Evolutionary conservation across 2,329 filamentous ascomycete genomes (phyloP).

Genomic region (Onygenales sp.): DNA sequence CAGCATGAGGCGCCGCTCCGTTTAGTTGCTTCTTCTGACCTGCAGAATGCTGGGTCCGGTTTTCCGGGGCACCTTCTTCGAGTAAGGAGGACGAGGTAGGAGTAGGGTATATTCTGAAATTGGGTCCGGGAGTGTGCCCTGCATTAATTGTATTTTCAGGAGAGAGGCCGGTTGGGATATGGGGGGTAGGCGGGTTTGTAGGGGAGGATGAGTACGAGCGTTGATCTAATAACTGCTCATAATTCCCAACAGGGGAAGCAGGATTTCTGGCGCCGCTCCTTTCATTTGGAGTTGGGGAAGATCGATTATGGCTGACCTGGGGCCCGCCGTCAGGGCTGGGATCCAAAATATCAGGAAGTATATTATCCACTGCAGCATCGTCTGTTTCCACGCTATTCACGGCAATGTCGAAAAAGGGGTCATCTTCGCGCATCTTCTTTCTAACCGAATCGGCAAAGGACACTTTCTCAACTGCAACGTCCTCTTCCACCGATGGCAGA

Average conservation of each 20-base stretch:
- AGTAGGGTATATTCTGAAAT: slow-evolving; percentile 28
- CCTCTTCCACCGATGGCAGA: slow-evolving; percentile 13
- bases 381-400: slow-evolving; percentile 19
- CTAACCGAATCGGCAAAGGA: slow-evolving; percentile 7
- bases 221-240: background rate
- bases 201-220: slow-evolving; percentile 22
- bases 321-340: background rate
- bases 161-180: slow-evolving; percentile 18
- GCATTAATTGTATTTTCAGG: slow-evolving; percentile 25
- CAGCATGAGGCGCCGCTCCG: background rate
- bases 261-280: background rate
- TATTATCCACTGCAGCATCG: slow-evolving; percentile 1
- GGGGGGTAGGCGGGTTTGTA: slow-evolving; percentile 24
- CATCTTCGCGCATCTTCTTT: slow-evolving; percentile 14
- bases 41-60: background rate
- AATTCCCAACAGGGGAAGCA: background rate
- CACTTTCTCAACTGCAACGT: slow-evolving; percentile 1
- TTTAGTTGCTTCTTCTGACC: background rate
- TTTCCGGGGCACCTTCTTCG: slow-evolving; percentile 23
- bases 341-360: background rate
- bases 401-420: slow-evolving; percentile 22
- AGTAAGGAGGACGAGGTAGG: slow-evolving; percentile 30
- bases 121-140: slow-evolving; percentile 22
- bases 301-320: background rate
- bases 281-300: background rate